Base-by-base conservation (phyloP, 2,329 filamentous ascomycete species). In the Nemania serpens region DNA sequence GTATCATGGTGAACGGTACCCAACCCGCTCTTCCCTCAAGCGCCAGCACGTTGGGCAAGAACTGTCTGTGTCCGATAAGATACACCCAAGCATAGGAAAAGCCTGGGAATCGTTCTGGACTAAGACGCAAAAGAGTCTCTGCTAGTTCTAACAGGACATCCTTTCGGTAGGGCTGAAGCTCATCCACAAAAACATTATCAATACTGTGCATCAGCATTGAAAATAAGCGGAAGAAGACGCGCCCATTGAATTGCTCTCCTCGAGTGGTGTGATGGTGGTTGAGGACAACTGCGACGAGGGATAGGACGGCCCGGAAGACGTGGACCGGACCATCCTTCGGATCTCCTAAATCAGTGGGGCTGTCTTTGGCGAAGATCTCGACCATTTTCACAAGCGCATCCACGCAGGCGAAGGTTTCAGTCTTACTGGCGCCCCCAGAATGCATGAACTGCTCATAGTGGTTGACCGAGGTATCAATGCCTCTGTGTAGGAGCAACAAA, bases 171-270 rank as follows among this genome's bases (percentile, higher is more conserved):
- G 83, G 76, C 56, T 88, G 81, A 47, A 81, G 74, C 36, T 88
- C 73, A 58, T 88, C 82, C 62, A 87, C 82, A 12, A 82, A 83
- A 49, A 85, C 79, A 48, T 79, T 72, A 29, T 85, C 81, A 58
- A 94, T 83, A 68, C 95, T 89, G 74, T 90, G 91, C 4, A 99
- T 82, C 49, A 97, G 82, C 70, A 90, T 80, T 0, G 92, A 94
- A 72, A 97, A 90, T 43, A 99, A 82, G 47, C 94, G 88, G 84
- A 93, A 95, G 81, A 97, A 98, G 33, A 96, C 88, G 63, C 91
- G 88, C 71, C 94, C 90, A 70, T 92, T 94, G 79, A 96, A 93
- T 41, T 83, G 84, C 55, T 97, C 93, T 3, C 88, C 90, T 47
- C 89, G 87, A 75, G 88, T 91, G 58, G 90, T 83, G 70, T 96